Evolutionary conservation across 768 basidiomycete species (phyloP).

Genomic region (Naganishia vaughanmartiniae): DNA sequence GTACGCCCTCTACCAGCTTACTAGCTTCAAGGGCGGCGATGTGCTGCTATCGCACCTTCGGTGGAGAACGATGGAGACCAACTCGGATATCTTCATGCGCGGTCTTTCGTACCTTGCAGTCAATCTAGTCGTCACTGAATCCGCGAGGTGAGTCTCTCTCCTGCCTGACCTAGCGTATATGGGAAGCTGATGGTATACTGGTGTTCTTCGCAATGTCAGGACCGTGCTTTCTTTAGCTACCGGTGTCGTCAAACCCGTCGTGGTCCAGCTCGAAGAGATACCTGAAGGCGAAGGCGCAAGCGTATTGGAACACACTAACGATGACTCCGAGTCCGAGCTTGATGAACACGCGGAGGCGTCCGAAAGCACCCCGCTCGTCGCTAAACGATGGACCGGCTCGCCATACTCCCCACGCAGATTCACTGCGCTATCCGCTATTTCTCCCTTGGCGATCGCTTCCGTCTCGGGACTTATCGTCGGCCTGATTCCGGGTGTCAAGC

Average conservation of each 20-base stretch:
- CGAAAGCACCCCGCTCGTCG: slow-evolving; percentile 45
- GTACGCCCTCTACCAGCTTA: slow-evolving; percentile 35
- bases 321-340: background rate
- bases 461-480: slow-evolving; percentile 42
- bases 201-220: background rate
- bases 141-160: slow-evolving; percentile 41
- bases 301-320: slow-evolving; percentile 15
- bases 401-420: background rate
- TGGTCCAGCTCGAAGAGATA: background rate
- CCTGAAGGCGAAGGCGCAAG: background rate
- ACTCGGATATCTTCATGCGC: slow-evolving; percentile 33
- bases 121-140: slow-evolving; percentile 41
- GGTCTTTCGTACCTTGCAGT: slow-evolving; percentile 42
- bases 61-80: slow-evolving; percentile 43
- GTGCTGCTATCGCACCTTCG: slow-evolving; percentile 40
- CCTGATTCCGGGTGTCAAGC: slow-evolving; percentile 43
- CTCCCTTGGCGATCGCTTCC: slow-evolving; percentile 38
- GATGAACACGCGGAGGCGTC: slow-evolving; percentile 33
- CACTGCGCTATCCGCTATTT: slow-evolving; percentile 8
- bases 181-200: background rate
- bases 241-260: slow-evolving; percentile 12
- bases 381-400: slow-evolving; percentile 11
- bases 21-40: slow-evolving; percentile 17
- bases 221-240: background rate
- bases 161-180: no score